These are phyloP conservation scores for Aspergillus novofumigatus DNA, from an alignment of 2,329 filamentous ascomycete genomes.

Conservation along the genomic window DNA sequence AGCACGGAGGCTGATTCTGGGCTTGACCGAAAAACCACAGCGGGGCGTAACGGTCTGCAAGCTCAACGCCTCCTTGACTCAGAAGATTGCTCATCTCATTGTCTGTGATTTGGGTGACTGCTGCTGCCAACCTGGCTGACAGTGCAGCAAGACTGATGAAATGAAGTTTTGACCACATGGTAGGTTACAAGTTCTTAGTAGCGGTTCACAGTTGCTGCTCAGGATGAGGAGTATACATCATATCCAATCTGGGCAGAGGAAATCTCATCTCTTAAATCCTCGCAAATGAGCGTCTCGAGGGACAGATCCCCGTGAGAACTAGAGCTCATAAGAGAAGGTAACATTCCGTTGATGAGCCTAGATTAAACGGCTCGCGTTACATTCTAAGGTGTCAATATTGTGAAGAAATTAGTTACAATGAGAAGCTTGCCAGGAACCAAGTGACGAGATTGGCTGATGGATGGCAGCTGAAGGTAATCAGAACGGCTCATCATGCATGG, in stretches of 20 bases:
- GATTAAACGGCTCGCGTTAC: background rate
- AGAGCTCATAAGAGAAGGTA: background rate
- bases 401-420: background rate
- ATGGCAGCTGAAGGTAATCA: background rate
- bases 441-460: background rate
- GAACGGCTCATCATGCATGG: background rate
- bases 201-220: background rate
- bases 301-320: background rate
- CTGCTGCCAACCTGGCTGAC: conserved; percentile 12
- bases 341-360: background rate
- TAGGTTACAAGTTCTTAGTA: background rate
- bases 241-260: background rate
- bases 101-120: conserved; percentile 23
- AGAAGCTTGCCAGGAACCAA: background rate
- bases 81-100: conserved; percentile 41
- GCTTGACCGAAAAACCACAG: conserved; percentile 31
- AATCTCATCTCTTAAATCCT: background rate
- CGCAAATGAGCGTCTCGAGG: too few species aligned
- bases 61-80: conserved; percentile 26
- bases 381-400: background rate
- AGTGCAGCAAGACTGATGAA: conserved; percentile 5
- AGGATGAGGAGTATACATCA: background rate
- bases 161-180: background rate
- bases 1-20: conserved; percentile 24
- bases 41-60: conserved; percentile 28